Conservation (phyloP, 495 filamentous ascomycete species). For the Talaromyces proteolyticus region DNA sequence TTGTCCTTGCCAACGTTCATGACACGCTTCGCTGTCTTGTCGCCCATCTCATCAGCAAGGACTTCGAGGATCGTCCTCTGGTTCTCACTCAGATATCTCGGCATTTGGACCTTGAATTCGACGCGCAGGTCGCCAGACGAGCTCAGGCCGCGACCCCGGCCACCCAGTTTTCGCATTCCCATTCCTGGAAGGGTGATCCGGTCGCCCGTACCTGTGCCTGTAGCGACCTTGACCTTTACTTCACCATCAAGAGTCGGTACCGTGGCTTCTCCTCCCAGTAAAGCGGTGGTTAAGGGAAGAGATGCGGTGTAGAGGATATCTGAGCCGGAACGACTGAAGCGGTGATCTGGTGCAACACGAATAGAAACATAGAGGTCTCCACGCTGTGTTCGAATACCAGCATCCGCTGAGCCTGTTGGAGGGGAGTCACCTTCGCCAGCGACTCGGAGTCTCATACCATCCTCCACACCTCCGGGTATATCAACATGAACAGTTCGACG, state of each 20-base stretch:
- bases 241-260: conserved; percentile 88
- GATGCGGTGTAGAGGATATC: conserved; percentile 90
- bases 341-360: conserved; percentile 72
- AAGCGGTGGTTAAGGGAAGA: conserved; percentile 86
- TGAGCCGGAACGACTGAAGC: conserved; percentile 77
- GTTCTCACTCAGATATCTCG: conserved; percentile 83
- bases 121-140: conserved; percentile 77
- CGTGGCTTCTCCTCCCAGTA: conserved; percentile 82
- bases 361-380: conserved; percentile 89
- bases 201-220: conserved; percentile 89
- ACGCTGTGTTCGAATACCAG: conserved; percentile 51
- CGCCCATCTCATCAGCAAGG: conserved; percentile 88
- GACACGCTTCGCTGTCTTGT: conserved; percentile 83
- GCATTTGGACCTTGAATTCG: conserved; percentile 93
- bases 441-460: conserved; percentile 85
- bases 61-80: conserved; percentile 91
- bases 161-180: conserved; percentile 81
- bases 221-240: conserved; percentile 79
- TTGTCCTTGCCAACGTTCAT: conserved; percentile 64
- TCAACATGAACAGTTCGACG: conserved; percentile 76
- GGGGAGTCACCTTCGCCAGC: conserved; percentile 82
- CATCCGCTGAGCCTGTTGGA: conserved; percentile 56
- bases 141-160: conserved; percentile 41
- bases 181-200: conserved; percentile 77
- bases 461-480: conserved; percentile 90